A percentile compares a stretch with the other conserved stretches of the same genome.
Evolutionary conservation across 495 filamentous ascomycete genomes (phyloP).

Genomic region (Neurospora sp.): DNA sequence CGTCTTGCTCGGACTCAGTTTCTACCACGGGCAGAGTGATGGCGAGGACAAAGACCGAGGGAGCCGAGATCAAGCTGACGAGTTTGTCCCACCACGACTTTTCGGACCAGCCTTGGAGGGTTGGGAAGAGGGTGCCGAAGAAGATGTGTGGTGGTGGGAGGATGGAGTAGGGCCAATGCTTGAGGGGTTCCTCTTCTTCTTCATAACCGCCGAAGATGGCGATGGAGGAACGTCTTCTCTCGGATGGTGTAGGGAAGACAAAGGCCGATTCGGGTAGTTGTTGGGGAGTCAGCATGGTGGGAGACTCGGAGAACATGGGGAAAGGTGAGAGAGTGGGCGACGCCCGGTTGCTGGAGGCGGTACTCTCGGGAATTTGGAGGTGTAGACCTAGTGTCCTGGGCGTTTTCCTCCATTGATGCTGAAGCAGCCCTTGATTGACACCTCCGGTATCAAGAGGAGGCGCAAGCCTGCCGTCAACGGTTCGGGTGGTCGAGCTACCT

Average conservation of each 20-base stretch:
- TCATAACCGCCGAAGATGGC: conserved; percentile 37
- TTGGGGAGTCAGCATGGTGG: conserved; percentile 32
- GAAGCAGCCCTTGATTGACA: not conserved
- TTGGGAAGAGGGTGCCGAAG: conserved; percentile 74
- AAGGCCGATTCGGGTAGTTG: conserved; percentile 20
- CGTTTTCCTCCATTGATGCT: not conserved
- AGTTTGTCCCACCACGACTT: conserved; percentile 70
- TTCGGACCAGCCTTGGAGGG: conserved; percentile 64
- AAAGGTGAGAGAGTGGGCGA: conserved; percentile 33
- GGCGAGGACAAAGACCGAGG: conserved; percentile 82
- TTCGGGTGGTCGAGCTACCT: conserved; percentile 14
- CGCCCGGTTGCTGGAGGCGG: conserved; percentile 40
- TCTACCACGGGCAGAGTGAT: conserved; percentile 92
- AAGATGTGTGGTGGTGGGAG: conserved; percentile 63
- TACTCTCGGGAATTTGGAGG: conserved; percentile 28
- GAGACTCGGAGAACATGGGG: conserved; percentile 34
- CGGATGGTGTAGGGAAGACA: conserved; percentile 19
- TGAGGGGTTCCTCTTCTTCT: conserved; percentile 30
- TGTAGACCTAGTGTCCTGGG: conserved; percentile 2
- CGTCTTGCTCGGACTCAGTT: conserved; percentile 37
- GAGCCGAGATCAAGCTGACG: conserved; percentile 68
- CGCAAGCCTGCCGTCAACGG: conserved; percentile 21
- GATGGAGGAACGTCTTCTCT: conserved; percentile 15
- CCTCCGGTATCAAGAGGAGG: conserved; percentile 10
- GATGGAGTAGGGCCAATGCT: conserved; percentile 68